A percentile compares a stretch with the other conserved stretches of the same genome.
phyloP scores from a whole-genome alignment of 805 yeast species.

The Saturnispora hagleri region DNA sequence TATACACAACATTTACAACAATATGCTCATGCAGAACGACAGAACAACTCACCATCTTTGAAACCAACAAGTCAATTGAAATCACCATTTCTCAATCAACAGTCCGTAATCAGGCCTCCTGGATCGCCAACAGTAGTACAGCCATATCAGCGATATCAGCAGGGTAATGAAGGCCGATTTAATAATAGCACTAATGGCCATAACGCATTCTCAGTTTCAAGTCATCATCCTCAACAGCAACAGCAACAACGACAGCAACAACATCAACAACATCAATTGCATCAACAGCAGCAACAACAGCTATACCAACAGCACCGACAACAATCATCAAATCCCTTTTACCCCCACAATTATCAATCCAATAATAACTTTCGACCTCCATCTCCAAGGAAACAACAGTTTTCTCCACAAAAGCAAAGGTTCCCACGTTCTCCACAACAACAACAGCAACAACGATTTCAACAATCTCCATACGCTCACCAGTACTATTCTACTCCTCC shows the following conservation, averaged over 20 bases:
- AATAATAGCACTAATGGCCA: background rate
- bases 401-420: background rate
- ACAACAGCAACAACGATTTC: background rate
- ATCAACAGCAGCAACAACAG: background rate
- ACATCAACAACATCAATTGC: background rate
- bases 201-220: too few relatives aligned
- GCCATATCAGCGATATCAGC: background rate
- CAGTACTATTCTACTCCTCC: background rate
- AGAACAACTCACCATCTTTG: background rate
- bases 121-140: background rate
- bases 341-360: background rate
- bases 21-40: background rate
- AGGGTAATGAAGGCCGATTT: background rate
- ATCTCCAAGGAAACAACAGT: conserved; percentile 1
- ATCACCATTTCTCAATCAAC: conserved; percentile 1
- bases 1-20: background rate
- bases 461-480: background rate
- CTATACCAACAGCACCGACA: background rate
- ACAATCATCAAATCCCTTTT: background rate
- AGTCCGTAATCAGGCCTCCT: background rate
- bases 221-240: too few relatives aligned
- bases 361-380: background rate
- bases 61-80: background rate
- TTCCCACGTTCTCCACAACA: background rate
- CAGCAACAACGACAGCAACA: background rate